Percentiles rank a stretch among this genome's conserved stretches.
Evolutionary conservation across 2,329 filamentous ascomycete genomes (phyloP).

Genomic region (Magnaporthiopsis rhizophila): DNA sequence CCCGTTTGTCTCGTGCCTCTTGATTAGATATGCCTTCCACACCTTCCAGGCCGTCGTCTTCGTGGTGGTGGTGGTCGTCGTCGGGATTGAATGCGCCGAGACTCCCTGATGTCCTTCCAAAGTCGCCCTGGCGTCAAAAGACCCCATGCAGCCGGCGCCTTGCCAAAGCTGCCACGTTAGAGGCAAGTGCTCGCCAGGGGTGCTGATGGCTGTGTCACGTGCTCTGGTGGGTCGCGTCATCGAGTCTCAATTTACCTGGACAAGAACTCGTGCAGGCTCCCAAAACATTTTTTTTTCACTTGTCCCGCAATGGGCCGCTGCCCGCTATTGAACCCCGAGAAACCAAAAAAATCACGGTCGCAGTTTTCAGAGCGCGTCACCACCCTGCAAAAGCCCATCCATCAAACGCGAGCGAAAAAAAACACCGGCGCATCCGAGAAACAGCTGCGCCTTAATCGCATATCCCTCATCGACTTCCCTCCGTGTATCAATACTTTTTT

Average conservation of each 20-base stretch:
- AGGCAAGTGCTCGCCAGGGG: conserved; percentile 12
- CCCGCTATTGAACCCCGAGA: too few species aligned
- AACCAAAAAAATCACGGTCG: not conserved
- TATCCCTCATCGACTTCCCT: not conserved
- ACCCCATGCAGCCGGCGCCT: too few species aligned
- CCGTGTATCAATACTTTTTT: too few species aligned
- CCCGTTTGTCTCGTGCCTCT: not conserved
- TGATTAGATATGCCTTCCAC: not conserved
- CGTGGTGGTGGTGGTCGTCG: too few species aligned
- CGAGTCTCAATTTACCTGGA: not conserved
- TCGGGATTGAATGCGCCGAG: not conserved
- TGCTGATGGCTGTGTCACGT: conserved; percentile 1
- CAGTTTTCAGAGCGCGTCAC: not conserved
- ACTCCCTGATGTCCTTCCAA: too few species aligned
- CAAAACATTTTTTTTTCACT: not conserved
- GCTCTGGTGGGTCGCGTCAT: not conserved
- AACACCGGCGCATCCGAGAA: too few species aligned
- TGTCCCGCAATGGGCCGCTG: too few species aligned
- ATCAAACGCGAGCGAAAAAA: too few species aligned
- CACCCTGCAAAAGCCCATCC: too few species aligned
- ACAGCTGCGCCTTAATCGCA: not conserved
- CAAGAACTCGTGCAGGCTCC: not conserved
- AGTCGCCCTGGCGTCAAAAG: too few species aligned
- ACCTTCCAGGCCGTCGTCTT: not conserved
- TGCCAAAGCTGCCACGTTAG: conserved; percentile 45